Base-by-base conservation (phyloP, 352 stramenopile genomes). In the Aphanomyces astaci region DNA sequence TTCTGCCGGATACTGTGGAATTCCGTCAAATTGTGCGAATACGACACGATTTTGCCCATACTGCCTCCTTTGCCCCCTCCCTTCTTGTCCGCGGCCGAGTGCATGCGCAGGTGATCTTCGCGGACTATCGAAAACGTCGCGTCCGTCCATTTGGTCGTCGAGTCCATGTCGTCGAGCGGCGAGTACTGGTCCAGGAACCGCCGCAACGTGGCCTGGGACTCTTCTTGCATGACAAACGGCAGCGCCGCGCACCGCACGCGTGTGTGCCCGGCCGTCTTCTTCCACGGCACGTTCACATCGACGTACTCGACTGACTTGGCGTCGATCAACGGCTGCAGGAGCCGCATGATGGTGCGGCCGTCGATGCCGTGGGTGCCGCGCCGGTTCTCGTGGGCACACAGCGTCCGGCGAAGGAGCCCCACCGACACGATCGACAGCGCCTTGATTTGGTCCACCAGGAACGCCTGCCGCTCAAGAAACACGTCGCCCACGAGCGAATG, bases 1-100 rank as follows among this genome's bases (percentile, higher is more conserved):
- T 86, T 75, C 62, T 86, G 69, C 4, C 84, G 81, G 24, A 81
- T 78, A 13, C 80, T 36, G 63, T 89, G 89, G 71, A 89, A 92
- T 36, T 82, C 88, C 4, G 73, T 64, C 0, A 79, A 78, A 22
- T 70, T 79, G 7, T 45, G 25, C 31, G 55, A 32, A 17, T 49
- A 48, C 9, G 33, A 5, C 5, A 64, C 22, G 22, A 36, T 64
- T 3, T 64, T 64, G 53, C 19, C 25, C 25, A 62, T 36, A 3
- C 19, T n/a, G 4, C 25, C 17, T 22, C 40, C 40, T n/a, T 36
- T 10, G 2, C 19, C 4, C n/a, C n/a, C n/a, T n/a, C n/a, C n/a
- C n/a, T n/a, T n/a, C n/a, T n/a, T n/a, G n/a, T n/a, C n/a, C n/a
- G n/a, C n/a, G n/a, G n/a, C n/a, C n/a, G n/a, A n/a, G n/a, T n/a